These are phyloP conservation scores for Coemansia sp. DNA, from an alignment of 192 early-diverging fungal genomes.

Conservation along the genomic window DNA sequence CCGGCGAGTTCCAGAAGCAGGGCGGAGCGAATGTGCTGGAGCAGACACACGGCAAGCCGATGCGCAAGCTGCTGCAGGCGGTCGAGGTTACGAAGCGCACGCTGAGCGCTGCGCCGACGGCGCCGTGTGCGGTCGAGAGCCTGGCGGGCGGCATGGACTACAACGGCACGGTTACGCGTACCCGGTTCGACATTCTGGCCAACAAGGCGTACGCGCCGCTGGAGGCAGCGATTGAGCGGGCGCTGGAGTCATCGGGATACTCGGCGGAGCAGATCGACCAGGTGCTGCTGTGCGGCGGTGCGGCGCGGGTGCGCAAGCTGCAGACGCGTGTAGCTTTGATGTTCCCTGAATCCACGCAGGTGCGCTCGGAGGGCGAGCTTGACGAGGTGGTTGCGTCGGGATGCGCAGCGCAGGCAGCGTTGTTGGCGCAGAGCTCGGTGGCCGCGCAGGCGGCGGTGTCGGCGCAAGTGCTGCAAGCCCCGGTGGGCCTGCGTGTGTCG, in stretches of 20 bases:
- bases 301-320: constrained; percentile 83
- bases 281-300: constrained; percentile 88
- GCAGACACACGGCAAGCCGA: constrained; percentile 67
- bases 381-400: constrained; percentile 92
- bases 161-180: constrained; percentile 77
- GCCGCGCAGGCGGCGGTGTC: constrained; percentile 3
- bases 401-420: constrained; percentile 84
- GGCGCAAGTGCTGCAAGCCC: constrained; percentile 56
- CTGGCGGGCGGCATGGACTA: constrained; percentile 90
- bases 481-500: constrained; percentile 72
- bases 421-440: constrained; percentile 58
- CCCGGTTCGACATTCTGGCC: constrained; percentile 88
- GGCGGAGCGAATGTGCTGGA: constrained; percentile 71
- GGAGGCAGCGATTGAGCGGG: constrained; percentile 63
- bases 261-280: constrained; percentile 76
- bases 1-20: constrained; percentile 86
- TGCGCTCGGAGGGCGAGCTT: constrained; percentile 76
- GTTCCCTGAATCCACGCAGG: constrained; percentile 67
- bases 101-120: constrained; percentile 72
- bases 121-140: constrained; percentile 91
- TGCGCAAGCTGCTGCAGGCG: constrained; percentile 78
- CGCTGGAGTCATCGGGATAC: constrained; percentile 68
- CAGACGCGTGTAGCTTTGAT: constrained; percentile 69
- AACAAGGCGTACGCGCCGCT: constrained; percentile 72
- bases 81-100: constrained; percentile 92